These are phyloP conservation scores for Vitellaria paradoxa DNA, from an alignment of 179 eudicot species.

Conservation along the genomic window DNA sequence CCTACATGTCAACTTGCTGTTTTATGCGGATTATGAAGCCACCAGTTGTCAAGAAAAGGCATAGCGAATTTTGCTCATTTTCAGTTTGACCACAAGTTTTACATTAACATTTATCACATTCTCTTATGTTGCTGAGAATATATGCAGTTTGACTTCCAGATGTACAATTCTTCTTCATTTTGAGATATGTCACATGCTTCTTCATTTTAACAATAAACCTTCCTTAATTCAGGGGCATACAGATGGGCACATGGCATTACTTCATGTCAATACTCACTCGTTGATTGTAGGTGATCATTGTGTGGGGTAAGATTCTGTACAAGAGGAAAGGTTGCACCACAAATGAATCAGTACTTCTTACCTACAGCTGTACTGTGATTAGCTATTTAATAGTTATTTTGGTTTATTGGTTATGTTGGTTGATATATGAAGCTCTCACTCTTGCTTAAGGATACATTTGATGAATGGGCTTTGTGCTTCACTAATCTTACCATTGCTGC, in stretches of 20 bases:
- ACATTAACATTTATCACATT: too few species aligned
- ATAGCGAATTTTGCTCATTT: neutral
- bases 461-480: neutral
- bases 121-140: neutral
- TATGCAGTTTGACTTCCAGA: slow-evolving; percentile 3
- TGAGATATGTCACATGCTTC: neutral
- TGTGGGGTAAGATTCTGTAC: slow-evolving; percentile 69
- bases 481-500: neutral
- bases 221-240: slow-evolving; percentile 79
- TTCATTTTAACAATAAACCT: neutral
- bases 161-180: neutral
- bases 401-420: neutral
- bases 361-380: neutral
- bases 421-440: slow-evolving; percentile 6
- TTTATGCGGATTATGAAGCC: neutral
- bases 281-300: slow-evolving; percentile 97
- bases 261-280: slow-evolving; percentile 68
- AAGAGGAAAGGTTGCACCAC: neutral
- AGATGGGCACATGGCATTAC: slow-evolving; percentile 90
- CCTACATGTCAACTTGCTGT: slow-evolving; percentile 1
- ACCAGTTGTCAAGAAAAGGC: neutral
- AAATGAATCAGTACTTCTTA: neutral
- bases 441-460: slow-evolving; percentile 7
- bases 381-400: neutral
- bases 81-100: neutral